Conservation (phyloP, 768 basidiomycete genomes). For the Tricholoma furcatifolium region DNA sequence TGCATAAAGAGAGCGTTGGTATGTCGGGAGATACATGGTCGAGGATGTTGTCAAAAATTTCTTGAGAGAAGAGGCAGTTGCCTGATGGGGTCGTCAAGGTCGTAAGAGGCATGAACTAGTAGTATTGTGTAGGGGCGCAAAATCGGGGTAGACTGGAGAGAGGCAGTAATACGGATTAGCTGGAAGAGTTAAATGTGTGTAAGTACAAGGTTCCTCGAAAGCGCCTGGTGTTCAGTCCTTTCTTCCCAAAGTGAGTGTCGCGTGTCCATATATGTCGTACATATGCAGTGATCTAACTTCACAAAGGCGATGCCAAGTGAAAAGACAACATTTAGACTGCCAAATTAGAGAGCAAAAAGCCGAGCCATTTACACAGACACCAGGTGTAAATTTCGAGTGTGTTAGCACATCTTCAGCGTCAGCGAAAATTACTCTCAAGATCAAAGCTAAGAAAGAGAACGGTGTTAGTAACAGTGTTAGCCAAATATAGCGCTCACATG, state of each 20-base stretch:
- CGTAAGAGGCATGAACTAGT: constrained; percentile 1
- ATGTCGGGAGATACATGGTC: constrained; percentile 26
- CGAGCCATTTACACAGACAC: too few species aligned
- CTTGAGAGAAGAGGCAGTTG: constrained; percentile 30
- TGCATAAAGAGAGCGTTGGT: constrained; percentile 26
- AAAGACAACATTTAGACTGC: background rate
- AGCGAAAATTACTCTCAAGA: too few species aligned
- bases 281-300: too few species aligned
- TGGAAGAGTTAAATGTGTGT: background rate
- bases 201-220: background rate
- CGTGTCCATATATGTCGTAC: background rate
- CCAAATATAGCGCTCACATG: too few species aligned
- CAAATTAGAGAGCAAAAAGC: background rate
- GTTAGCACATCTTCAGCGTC: too few species aligned
- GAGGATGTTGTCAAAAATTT: constrained; percentile 30
- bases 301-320: background rate
- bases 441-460: too few species aligned
- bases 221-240: too few species aligned
- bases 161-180: background rate
- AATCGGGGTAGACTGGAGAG: background rate
- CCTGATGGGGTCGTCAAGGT: constrained; percentile 11
- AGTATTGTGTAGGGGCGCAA: background rate
- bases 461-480: too few species aligned
- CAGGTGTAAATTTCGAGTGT: too few species aligned
- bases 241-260: background rate